Conservation (phyloP, 805 yeast genomes). For the Saccharomycopsis synnaedendra region DNA sequence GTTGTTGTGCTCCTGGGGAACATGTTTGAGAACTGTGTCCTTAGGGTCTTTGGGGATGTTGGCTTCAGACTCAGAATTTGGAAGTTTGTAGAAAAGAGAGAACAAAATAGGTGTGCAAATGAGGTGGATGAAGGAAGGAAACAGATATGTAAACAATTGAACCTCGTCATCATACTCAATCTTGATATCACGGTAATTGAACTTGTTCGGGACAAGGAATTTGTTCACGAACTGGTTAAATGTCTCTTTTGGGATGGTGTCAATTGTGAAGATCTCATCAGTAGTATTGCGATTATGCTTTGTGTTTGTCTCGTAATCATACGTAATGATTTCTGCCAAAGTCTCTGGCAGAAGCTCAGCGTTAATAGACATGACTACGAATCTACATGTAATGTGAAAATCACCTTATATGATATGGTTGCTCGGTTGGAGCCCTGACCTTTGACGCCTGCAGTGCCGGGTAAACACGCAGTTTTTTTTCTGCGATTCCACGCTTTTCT, state of each 20-base stretch:
- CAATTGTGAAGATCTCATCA: conserved; percentile 9
- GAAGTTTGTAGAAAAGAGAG: conserved; percentile 1
- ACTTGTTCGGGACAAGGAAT: conserved; percentile 3
- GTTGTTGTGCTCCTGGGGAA: background rate
- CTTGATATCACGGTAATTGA: conserved; percentile 12
- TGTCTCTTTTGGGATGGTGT: conserved; percentile 7
- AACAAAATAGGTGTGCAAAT: conserved; percentile 8
- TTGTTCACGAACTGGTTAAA: conserved; percentile 17
- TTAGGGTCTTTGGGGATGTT: background rate
- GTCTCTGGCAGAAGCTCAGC: conserved; percentile 1
- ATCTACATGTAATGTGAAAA: too few species aligned
- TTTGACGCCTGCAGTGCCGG: too few species aligned
- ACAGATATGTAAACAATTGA: conserved; percentile 9
- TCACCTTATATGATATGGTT: too few species aligned
- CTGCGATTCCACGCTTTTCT: too few species aligned
- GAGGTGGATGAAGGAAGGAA: conserved; percentile 13
- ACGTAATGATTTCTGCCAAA: conserved; percentile 12
- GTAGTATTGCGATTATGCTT: conserved; percentile 8
- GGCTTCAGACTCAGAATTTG: background rate
- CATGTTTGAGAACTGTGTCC: background rate
- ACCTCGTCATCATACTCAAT: conserved; percentile 15
- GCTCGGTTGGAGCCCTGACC: too few species aligned
- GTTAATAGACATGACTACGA: too few species aligned
- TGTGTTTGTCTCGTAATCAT: conserved; percentile 8
- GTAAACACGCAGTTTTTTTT: too few species aligned